Conservation (phyloP, 495 filamentous ascomycete genomes). For the Podospora tetraspora region DNA sequence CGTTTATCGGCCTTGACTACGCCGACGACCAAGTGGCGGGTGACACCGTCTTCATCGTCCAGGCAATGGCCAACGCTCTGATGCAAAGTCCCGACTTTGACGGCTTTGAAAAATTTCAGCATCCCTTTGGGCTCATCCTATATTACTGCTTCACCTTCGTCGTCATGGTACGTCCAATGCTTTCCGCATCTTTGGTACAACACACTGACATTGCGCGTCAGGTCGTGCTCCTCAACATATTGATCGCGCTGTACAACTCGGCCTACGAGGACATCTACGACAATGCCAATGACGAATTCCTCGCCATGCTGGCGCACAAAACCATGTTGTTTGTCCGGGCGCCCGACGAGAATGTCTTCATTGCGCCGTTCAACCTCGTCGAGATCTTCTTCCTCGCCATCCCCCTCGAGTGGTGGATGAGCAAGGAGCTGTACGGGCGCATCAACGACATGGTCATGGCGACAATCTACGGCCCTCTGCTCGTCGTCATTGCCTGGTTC, state of each 20-base stretch:
- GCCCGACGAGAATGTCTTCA: conserved; percentile 96
- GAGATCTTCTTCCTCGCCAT: conserved; percentile 74
- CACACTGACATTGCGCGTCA: conserved; percentile 1
- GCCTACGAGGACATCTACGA: conserved; percentile 95
- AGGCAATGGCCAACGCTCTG: conserved; percentile 84
- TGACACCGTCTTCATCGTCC: conserved; percentile 65
- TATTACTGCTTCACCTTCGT: conserved; percentile 97
- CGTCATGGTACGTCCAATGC: conserved; percentile 62
- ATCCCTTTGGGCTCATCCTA: conserved; percentile 79
- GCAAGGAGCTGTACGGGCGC: conserved; percentile 58
- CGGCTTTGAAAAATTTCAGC: conserved; percentile 70
- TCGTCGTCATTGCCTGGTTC: conserved; percentile 70
- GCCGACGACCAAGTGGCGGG: conserved; percentile 60
- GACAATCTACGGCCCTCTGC: conserved; percentile 75
- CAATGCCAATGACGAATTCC: conserved; percentile 91
- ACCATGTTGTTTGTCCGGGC: conserved; percentile 95
- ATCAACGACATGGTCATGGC: conserved; percentile 87
- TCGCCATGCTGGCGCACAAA: conserved; percentile 84
- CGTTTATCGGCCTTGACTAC: conserved; percentile 89
- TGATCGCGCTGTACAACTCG: conserved; percentile 94
- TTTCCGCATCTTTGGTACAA: not conserved
- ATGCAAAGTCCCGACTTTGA: conserved; percentile 88
- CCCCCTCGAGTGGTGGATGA: conserved; percentile 95
- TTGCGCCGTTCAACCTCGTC: conserved; percentile 89
- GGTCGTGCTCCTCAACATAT: conserved; percentile 78